These are phyloP conservation scores for Neoconidiobolus thromboides DNA, from an alignment of 371 early-diverging fungal genomes.

Conservation along the genomic window DNA sequence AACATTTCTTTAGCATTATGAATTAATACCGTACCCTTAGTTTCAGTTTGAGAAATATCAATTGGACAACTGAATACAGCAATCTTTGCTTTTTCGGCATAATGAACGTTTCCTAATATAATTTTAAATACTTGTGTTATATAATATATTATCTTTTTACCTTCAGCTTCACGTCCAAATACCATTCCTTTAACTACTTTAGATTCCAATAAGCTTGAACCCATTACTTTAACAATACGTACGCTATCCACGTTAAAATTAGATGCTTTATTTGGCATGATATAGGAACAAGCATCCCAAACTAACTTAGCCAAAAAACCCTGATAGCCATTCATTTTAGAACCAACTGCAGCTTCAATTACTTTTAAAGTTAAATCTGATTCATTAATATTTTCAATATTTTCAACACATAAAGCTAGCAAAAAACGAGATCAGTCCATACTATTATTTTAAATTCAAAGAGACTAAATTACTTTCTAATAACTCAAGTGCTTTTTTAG, in stretches of 20 bases:
- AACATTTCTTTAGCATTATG: conserved; percentile 94
- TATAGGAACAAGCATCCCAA: conserved; percentile 60
- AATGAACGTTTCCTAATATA: conserved; percentile 19
- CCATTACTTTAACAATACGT: conserved; percentile 94
- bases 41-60: conserved; percentile 92
- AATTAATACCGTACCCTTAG: conserved; percentile 97
- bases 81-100: conserved; percentile 69
- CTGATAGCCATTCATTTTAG: conserved; percentile 92
- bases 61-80: conserved; percentile 95
- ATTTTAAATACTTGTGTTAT: background rate
- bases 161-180: conserved; percentile 88
- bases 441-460: background rate
- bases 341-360: conserved; percentile 54
- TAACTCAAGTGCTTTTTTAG: conserved; percentile 61
- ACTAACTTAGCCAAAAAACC: conserved; percentile 66
- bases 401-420: conserved; percentile 43
- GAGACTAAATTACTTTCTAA: conserved; percentile 38
- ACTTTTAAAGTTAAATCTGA: conserved; percentile 44
- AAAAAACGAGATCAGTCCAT: background rate
- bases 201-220: conserved; percentile 83
- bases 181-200: conserved; percentile 95
- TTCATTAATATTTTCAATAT: conserved; percentile 29
- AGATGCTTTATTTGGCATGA: conserved; percentile 76
- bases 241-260: conserved; percentile 89
- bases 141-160: conserved; percentile 13